A percentile compares a stretch with the other conserved stretches of the same genome.
Evolutionary conservation across 2,329 filamentous ascomycete genomes (phyloP).

Genomic region (Clonostachys solani): DNA sequence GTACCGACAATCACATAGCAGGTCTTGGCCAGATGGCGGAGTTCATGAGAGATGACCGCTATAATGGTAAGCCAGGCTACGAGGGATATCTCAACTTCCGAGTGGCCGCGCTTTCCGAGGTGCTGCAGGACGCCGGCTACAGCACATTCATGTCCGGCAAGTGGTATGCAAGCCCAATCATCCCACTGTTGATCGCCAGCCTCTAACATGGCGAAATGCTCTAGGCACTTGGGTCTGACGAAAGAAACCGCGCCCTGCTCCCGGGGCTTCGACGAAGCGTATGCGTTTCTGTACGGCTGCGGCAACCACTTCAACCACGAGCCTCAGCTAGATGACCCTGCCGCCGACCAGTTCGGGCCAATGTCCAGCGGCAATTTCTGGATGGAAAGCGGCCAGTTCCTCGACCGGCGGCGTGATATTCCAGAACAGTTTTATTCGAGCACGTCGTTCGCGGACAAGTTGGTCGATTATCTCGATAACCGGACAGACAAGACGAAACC

Average conservation of each 20-base stretch:
- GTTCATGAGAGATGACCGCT: neutral
- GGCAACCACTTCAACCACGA: conserved; percentile 39
- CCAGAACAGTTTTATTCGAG: conserved; percentile 41
- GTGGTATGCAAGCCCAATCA: conserved; percentile 41
- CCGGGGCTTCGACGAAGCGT: conserved; percentile 54
- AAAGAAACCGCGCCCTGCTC: conserved; percentile 11
- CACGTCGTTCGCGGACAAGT: conserved; percentile 34
- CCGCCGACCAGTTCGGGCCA: conserved; percentile 8
- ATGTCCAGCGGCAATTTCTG: conserved; percentile 16
- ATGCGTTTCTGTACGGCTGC: conserved; percentile 56
- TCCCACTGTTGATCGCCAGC: too few species aligned
- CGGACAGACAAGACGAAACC: conserved; percentile 16
- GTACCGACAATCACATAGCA: conserved; percentile 40
- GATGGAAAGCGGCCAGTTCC: conserved; percentile 1
- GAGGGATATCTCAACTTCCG: conserved; percentile 54
- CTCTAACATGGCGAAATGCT: too few species aligned
- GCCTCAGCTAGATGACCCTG: conserved; percentile 20
- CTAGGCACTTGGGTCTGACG: neutral
- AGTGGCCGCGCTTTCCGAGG: conserved; percentile 47
- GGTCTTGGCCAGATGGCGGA: conserved; percentile 21
- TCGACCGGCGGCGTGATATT: conserved; percentile 17
- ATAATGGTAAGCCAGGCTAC: conserved; percentile 2
- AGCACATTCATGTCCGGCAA: conserved; percentile 54
- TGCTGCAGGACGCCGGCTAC: conserved; percentile 52
- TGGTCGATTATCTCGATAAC: conserved; percentile 32